phyloP scores from a whole-genome alignment of 1,139 yeast species.

The Debaryomyces singareniensis region DNA sequence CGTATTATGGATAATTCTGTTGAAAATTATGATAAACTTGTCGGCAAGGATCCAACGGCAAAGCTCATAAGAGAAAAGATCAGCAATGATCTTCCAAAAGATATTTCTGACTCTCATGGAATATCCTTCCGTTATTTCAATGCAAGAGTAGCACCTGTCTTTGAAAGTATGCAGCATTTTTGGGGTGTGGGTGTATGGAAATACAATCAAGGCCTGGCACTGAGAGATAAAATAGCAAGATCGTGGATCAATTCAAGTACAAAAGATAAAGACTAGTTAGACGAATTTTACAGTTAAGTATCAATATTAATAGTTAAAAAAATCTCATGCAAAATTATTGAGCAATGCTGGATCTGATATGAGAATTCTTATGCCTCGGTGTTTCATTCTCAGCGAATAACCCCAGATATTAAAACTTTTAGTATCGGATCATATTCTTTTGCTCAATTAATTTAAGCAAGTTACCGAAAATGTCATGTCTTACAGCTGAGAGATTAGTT shows the following conservation, averaged over 20 bases:
- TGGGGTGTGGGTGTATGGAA: constrained; percentile 68
- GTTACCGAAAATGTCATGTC: constrained; percentile 11
- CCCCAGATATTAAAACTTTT: too few species aligned
- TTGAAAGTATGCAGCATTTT: constrained; percentile 43
- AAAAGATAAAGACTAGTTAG: constrained; percentile 3
- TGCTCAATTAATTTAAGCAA: too few species aligned
- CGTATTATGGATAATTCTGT: neutral
- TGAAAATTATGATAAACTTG: neutral
- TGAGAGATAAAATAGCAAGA: constrained; percentile 49
- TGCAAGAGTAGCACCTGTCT: constrained; percentile 38
- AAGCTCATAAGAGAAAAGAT: constrained; percentile 8
- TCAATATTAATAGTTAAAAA: too few species aligned
- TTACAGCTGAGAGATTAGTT: constrained; percentile 60
- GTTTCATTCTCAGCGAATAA: too few species aligned
- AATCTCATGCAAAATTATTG: too few species aligned
- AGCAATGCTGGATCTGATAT: too few species aligned
- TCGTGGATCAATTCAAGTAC: constrained; percentile 15
- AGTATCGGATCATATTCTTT: too few species aligned
- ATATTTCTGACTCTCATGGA: constrained; percentile 15
- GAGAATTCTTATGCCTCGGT: too few species aligned
- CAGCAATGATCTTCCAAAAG: constrained; percentile 17
- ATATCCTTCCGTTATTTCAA: constrained; percentile 26
- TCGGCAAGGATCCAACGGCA: constrained; percentile 5
- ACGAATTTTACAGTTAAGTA: neutral
- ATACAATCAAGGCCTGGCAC: constrained; percentile 32